Percentiles rank a stretch among this genome's conserved stretches.
phyloP scores from a whole-genome alignment of 1,139 yeast genomes.

The Pichia sp. region DNA sequence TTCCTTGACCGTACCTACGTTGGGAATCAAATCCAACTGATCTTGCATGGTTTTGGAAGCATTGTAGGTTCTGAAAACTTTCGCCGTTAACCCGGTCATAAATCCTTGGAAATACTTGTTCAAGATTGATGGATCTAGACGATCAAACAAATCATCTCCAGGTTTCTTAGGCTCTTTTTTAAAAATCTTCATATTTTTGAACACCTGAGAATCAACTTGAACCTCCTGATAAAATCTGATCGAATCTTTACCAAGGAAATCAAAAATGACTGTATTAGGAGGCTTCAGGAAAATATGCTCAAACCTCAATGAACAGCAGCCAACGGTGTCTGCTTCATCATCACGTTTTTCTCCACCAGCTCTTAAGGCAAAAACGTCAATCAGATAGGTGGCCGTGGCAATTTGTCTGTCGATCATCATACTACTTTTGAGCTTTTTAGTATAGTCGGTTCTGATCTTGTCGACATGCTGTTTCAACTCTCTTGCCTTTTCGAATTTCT shows the following conservation, averaged over 20 bases:
- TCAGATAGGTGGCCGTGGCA: slow-evolving; percentile 90
- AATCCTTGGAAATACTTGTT: slow-evolving; percentile 85
- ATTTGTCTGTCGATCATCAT: slow-evolving; percentile 85
- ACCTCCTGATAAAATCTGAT: slow-evolving; percentile 90
- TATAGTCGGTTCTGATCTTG: slow-evolving; percentile 71
- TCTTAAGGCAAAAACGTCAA: slow-evolving; percentile 93
- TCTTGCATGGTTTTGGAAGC: slow-evolving; percentile 97
- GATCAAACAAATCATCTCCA: slow-evolving; percentile 89
- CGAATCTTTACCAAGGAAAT: slow-evolving; percentile 93
- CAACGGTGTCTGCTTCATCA: slow-evolving; percentile 97
- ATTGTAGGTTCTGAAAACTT: slow-evolving; percentile 95
- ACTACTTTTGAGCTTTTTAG: slow-evolving; percentile 62
- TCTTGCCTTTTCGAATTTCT: slow-evolving; percentile 91
- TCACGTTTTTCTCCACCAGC: slow-evolving; percentile 98
- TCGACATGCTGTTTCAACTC: slow-evolving; percentile 71
- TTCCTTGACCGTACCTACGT: slow-evolving; percentile 83
- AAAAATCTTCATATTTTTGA: slow-evolving; percentile 80
- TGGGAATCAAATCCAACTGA: slow-evolving; percentile 75
- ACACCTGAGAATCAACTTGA: slow-evolving; percentile 83
- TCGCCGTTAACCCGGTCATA: slow-evolving; percentile 92
- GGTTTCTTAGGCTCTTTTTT: slow-evolving; percentile 84
- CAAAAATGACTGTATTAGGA: slow-evolving; percentile 85
- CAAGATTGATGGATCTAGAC: slow-evolving; percentile 76
- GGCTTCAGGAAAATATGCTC: slow-evolving; percentile 87
- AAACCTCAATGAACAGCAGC: slow-evolving; percentile 88